phyloP scores from a whole-genome alignment of 805 yeast genomes.

The Teunomyces barrocoloradensis region DNA sequence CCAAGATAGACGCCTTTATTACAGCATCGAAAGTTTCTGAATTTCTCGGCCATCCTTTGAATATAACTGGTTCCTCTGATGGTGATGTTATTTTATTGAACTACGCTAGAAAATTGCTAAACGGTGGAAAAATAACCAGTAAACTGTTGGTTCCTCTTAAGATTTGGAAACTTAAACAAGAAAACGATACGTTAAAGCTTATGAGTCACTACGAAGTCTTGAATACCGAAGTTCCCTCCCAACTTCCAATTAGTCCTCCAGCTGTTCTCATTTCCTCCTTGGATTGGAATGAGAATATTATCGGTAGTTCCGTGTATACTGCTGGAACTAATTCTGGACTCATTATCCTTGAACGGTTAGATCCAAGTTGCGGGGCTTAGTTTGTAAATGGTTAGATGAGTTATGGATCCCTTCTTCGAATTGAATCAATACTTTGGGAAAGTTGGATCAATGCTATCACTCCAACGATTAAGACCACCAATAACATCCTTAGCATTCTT shows the following conservation, averaged over 20 bases:
- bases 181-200: constrained; percentile 15
- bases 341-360: constrained; percentile 43
- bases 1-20: constrained; percentile 32
- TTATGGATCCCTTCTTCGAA: constrained; percentile 6
- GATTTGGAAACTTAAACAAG: constrained; percentile 28
- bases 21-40: constrained; percentile 29
- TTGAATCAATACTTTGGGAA: constrained; percentile 58
- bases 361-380: constrained; percentile 17
- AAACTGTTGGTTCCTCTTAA: constrained; percentile 41
- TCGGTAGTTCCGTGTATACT: constrained; percentile 47
- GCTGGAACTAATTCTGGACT: constrained; percentile 53
- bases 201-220: constrained; percentile 27
- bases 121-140: constrained; percentile 32
- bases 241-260: constrained; percentile 43
- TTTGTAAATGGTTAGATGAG: neutral
- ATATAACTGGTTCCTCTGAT: constrained; percentile 29
- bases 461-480: constrained; percentile 80
- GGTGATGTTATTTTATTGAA: constrained; percentile 39
- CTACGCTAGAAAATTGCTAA: constrained; percentile 35
- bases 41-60: constrained; percentile 37
- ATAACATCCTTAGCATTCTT: constrained; percentile 57
- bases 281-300: constrained; percentile 56
- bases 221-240: constrained; percentile 27
- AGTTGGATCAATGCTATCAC: constrained; percentile 52
- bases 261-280: constrained; percentile 48